Base-by-base conservation (phyloP, 768 basidiomycete species). In the Galerina marginata region DNA sequence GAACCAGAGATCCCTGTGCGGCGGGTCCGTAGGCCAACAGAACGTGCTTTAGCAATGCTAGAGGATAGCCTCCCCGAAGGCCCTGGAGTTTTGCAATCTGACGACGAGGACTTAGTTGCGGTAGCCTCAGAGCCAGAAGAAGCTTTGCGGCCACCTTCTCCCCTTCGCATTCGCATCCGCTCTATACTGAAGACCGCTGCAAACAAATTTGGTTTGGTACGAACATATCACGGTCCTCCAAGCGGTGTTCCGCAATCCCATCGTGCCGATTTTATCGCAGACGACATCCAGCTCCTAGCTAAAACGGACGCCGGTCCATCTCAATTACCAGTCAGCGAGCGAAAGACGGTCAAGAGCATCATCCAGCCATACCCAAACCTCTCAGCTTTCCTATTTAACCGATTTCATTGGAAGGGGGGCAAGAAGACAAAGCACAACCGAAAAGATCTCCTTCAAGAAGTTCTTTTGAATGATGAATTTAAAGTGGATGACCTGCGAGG, bases 321-420 rank as follows among this genome's bases (percentile, higher is more conserved):
- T n/a, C n/a, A n/a, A n/a, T n/a, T n/a, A 9, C 52, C 39, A 39
- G 26, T 15, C 2, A 48, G 15, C 25, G 47, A 57, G 46, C 5
- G 10, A 12, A 48, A 45, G 44, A 61, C 39, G 26, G 37, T 62
- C 33, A 36, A 52, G 36, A 44, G 56, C 26, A 67, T 69, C 54
- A 69, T 69, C 51, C 59, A 60, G 56, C 69, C 68, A 7, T 70
- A 72, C 53, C 69, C 65, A 4, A 70, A 69, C 48, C 14, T 64
- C 9, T 66, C 61, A 11, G 61, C 68, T 1, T 70, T 70, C 47
- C 45, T 64, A n/a, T 64, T 69, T 52, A 70, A 70, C 37, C 48
- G 61, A 33, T 66, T 62, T 60, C 61, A 61, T 56, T 67, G 66
- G 68, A 61, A 66, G 9, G 65, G 63, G 7, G 59, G 61, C 7